Percentiles rank a stretch among this genome's conserved stretches.
These are phyloP conservation scores for Dictyostelium citrinum DNA, from an alignment of 78 protist genomes.

Conservation along the genomic window DNA sequence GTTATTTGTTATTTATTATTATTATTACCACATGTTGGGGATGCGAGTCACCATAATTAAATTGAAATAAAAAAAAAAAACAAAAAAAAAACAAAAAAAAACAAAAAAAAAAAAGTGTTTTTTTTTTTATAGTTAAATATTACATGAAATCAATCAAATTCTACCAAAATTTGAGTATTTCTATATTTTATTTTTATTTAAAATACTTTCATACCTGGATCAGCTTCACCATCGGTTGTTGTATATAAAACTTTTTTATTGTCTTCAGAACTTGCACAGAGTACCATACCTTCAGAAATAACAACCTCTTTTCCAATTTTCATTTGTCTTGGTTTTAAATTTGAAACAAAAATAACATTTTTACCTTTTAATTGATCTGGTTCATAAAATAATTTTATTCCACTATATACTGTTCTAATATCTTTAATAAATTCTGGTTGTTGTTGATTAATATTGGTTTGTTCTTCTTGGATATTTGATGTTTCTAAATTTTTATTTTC, in stretches of 20 bases:
- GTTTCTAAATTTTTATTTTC: background rate
- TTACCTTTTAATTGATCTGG: conserved; percentile 57
- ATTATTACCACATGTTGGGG: background rate
- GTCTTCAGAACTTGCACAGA: conserved; percentile 41
- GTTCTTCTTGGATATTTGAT: background rate
- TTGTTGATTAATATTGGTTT: background rate
- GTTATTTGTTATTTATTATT: background rate
- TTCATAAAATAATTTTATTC: conserved; percentile 29
- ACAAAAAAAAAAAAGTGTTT: background rate
- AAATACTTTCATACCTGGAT: conserved; percentile 50
- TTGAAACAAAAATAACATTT: conserved; percentile 48
- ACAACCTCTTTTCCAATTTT: conserved; percentile 35
- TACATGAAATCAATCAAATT: background rate
- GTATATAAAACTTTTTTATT: conserved; percentile 26
- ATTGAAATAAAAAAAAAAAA: background rate
- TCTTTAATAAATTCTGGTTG: conserved; percentile 14
- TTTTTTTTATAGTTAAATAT: background rate
- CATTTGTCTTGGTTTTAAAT: conserved; percentile 28
- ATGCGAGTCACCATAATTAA: too few species aligned
- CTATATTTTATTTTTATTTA: background rate
- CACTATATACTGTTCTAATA: conserved; percentile 68
- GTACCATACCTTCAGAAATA: conserved; percentile 56
- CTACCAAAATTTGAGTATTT: background rate
- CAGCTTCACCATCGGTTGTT: background rate
- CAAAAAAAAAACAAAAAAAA: background rate